Percentiles rank a stretch among this genome's conserved stretches.
phyloP scores from a whole-genome alignment of 1,139 yeast genomes.

The Petasospora fabianii region DNA sequence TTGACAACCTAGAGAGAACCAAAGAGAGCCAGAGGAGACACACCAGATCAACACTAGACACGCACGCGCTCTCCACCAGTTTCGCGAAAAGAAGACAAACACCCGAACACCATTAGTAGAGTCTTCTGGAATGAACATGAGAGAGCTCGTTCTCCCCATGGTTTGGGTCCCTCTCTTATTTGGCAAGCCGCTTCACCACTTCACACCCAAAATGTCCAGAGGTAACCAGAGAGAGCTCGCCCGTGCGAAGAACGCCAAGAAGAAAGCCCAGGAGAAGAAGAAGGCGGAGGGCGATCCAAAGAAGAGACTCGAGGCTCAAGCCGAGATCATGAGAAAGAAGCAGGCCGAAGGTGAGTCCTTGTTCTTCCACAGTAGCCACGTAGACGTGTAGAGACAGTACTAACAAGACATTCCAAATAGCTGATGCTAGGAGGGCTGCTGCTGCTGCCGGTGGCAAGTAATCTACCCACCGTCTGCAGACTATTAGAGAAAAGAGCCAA shows the following conservation, averaged over 20 bases:
- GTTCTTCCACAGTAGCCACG: no score
- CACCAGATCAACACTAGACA: no score
- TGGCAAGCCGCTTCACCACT: not conserved
- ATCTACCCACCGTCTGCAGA: not conserved
- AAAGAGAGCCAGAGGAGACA: no score
- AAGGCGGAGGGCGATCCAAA: slow-evolving; percentile 80
- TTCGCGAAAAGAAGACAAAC: not conserved
- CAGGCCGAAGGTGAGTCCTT: slow-evolving; percentile 69
- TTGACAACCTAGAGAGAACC: no score
- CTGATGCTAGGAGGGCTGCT: slow-evolving; percentile 62
- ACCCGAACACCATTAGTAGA: not conserved
- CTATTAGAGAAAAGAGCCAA: not conserved
- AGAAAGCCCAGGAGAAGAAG: slow-evolving; percentile 56
- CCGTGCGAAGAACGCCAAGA: slow-evolving; percentile 81
- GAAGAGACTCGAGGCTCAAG: slow-evolving; percentile 82
- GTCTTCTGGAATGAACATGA: not conserved
- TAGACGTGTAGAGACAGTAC: no score
- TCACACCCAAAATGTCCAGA: slow-evolving; percentile 61
- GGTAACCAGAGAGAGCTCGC: slow-evolving; percentile 97
- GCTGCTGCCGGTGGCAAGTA: slow-evolving; percentile 35
- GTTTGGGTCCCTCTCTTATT: no score
- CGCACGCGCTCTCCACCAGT: no score
- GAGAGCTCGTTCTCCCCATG: not conserved
- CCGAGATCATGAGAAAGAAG: slow-evolving; percentile 82
- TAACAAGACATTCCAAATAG: slow-evolving; percentile 31